phyloP scores from a whole-genome alignment of 2,329 filamentous ascomycete genomes.

The Incumbomyces lentus region DNA sequence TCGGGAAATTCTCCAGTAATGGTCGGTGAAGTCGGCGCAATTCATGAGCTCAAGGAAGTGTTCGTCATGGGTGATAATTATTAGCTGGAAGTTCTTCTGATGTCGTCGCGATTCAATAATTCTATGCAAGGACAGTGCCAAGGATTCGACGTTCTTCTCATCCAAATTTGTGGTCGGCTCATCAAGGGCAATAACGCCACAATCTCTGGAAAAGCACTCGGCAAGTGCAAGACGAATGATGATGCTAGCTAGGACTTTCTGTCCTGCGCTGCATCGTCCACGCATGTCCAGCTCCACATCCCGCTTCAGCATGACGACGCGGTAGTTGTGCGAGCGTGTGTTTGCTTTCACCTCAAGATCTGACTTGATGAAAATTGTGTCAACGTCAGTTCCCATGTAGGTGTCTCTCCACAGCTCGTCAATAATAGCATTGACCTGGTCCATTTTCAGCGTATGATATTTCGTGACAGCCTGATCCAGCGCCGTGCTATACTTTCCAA shows the following conservation, averaged over 20 bases:
- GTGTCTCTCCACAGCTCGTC: conserved; percentile 95
- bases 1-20: conserved; percentile 77
- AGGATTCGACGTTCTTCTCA: conserved; percentile 80
- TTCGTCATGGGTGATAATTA: conserved; percentile 98
- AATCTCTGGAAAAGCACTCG: conserved; percentile 92
- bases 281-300: conserved; percentile 99
- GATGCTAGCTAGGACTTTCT: conserved; percentile 93
- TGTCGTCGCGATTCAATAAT: conserved; percentile 76
- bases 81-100: conserved; percentile 93
- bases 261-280: conserved; percentile 88
- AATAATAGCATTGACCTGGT: conserved; percentile 90
- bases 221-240: conserved; percentile 93
- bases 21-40: conserved; percentile 83
- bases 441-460: conserved; percentile 94
- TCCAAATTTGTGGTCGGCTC: conserved; percentile 97
- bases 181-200: conserved; percentile 90
- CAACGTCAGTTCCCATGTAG: conserved; percentile 93
- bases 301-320: conserved; percentile 94
- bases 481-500: conserved; percentile 70
- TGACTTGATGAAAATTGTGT: conserved; percentile 89
- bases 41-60: conserved; percentile 90
- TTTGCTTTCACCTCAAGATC: conserved; percentile 61
- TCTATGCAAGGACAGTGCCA: conserved; percentile 72
- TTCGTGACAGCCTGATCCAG: conserved; percentile 96
- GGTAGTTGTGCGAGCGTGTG: conserved; percentile 79